These are phyloP conservation scores for Prunus mongolica DNA, from an alignment of 306 rosid genomes.

Conservation along the genomic window DNA sequence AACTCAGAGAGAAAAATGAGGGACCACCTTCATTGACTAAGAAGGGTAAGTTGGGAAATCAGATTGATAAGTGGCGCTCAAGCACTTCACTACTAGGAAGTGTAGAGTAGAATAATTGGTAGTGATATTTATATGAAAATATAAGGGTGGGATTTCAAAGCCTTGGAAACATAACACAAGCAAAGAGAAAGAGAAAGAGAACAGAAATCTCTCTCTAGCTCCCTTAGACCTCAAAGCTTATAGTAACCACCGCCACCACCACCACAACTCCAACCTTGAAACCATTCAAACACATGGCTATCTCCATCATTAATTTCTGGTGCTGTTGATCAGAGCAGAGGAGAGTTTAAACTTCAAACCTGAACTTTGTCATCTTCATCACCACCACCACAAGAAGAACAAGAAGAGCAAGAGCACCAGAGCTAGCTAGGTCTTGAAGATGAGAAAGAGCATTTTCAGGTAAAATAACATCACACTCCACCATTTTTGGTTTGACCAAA, in stretches of 20 bases:
- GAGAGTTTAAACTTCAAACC: not conserved
- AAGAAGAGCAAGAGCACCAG: not conserved
- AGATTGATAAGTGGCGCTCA: constrained; percentile 21
- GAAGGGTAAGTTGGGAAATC: constrained; percentile 38
- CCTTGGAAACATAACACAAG: constrained; percentile 16
- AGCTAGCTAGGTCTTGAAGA: not conserved
- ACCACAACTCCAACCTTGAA: not conserved
- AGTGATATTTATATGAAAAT: not conserved
- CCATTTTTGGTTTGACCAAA: constrained; percentile 12
- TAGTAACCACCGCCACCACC: constrained; percentile 5
- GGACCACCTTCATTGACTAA: not conserved
- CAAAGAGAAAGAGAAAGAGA: not conserved
- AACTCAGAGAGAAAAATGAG: not conserved
- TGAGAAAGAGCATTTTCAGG: constrained; percentile 9
- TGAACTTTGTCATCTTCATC: not conserved
- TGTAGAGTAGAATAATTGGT: not conserved
- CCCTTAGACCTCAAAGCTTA: constrained; percentile 4
- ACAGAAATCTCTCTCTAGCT: not conserved
- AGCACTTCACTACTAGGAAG: constrained; percentile 15
- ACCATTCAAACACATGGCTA: not conserved
- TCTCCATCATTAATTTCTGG: not conserved
- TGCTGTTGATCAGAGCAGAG: not conserved
- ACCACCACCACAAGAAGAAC: not conserved
- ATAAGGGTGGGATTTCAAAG: not conserved
- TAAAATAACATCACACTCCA: constrained; percentile 7